These are phyloP conservation scores for Aspergillus ostianus DNA, from an alignment of 495 filamentous ascomycete species.

Conservation along the genomic window DNA sequence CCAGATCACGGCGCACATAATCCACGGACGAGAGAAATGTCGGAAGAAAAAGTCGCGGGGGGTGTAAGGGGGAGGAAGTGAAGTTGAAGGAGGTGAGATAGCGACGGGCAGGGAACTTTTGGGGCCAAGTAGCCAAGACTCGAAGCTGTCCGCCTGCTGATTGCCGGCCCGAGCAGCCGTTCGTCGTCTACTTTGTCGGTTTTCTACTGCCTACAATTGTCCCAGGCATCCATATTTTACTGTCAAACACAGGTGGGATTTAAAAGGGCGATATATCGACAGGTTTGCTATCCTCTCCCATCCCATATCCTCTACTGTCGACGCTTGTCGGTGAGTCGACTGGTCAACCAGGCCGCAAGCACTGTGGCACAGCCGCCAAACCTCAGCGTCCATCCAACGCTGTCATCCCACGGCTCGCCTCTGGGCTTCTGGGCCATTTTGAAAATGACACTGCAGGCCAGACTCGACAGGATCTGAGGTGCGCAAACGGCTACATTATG, in stretches of 20 bases:
- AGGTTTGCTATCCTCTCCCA: background rate
- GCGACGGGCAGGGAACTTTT: background rate
- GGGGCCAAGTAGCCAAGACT: conserved; percentile 2
- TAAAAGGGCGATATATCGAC: too few species aligned
- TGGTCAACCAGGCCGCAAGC: conserved; percentile 68
- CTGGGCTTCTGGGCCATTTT: conserved; percentile 76
- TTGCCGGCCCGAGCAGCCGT: too few species aligned
- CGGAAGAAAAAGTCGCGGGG: conserved; percentile 1
- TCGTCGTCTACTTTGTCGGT: background rate
- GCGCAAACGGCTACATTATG: conserved; percentile 90
- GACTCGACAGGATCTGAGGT: conserved; percentile 83
- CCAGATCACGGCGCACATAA: conserved; percentile 38
- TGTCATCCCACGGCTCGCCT: conserved; percentile 77
- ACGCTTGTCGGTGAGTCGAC: conserved; percentile 39
- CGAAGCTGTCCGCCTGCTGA: conserved; percentile 3
- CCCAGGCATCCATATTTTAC: background rate
- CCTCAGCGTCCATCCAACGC: conserved; percentile 79
- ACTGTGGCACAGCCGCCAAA: conserved; percentile 76
- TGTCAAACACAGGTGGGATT: background rate
- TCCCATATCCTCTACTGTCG: background rate
- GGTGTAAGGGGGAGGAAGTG: background rate
- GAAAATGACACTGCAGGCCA: conserved; percentile 80
- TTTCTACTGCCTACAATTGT: background rate
- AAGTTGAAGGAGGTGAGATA: conserved; percentile 1
- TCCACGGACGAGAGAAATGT: conserved; percentile 11